Conservation (phyloP, 1,284 basidiomycete genomes). For the Neolentinus lepideus region DNA sequence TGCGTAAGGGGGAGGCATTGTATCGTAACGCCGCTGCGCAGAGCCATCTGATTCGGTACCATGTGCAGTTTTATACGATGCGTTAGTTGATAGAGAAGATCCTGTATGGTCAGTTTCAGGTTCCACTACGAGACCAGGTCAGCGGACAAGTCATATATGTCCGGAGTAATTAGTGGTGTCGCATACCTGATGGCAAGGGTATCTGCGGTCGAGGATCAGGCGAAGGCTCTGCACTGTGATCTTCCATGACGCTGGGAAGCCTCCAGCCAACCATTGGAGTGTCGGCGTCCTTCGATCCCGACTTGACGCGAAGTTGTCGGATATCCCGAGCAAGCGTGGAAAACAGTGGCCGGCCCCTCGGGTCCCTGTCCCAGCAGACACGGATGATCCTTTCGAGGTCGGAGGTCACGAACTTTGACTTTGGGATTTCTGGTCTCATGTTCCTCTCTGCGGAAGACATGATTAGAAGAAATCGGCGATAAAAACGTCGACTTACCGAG, state of each 20-base stretch:
- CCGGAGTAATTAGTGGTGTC: not conserved
- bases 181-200: not conserved
- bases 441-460: slow-evolving; percentile 39
- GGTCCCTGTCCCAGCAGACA: slow-evolving; percentile 42
- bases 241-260: not conserved
- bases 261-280: not conserved
- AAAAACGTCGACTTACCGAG: slow-evolving; percentile 35
- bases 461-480: not conserved
- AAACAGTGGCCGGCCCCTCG: slow-evolving; percentile 40
- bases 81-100: slow-evolving; percentile 5
- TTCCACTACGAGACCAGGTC: not conserved
- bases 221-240: slow-evolving; percentile 13
- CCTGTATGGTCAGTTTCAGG: slow-evolving; percentile 3
- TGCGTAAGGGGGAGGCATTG: not conserved
- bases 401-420: slow-evolving; percentile 16
- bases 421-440: slow-evolving; percentile 44
- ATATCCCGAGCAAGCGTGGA: slow-evolving; percentile 32
- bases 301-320: slow-evolving; percentile 26
- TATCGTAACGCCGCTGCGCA: slow-evolving; percentile 1
- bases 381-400: slow-evolving; percentile 31
- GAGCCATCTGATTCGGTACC: slow-evolving; percentile 9
- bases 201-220: slow-evolving; percentile 28
- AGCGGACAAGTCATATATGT: not conserved
- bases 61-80: not conserved
- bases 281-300: slow-evolving; percentile 19